phyloP scores from a whole-genome alignment of 2,329 filamentous ascomycete genomes.

The Fusarium heterosporum region DNA sequence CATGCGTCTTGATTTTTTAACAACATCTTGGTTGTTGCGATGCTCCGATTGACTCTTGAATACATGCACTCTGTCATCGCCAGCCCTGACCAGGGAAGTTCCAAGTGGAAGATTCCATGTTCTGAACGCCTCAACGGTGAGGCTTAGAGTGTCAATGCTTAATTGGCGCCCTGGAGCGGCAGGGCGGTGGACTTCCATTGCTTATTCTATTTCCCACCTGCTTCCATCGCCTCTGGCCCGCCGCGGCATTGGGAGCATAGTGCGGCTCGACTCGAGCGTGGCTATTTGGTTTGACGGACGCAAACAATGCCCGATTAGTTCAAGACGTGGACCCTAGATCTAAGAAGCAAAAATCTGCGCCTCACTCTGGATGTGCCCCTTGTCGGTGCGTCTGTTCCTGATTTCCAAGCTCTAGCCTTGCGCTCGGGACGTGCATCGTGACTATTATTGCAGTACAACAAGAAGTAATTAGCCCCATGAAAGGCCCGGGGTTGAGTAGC shows the following conservation, averaged over 20 bases:
- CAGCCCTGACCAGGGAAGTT: constrained; percentile 10
- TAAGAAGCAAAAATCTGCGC: constrained; percentile 14
- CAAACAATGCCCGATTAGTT: constrained; percentile 18
- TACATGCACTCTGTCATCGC: neutral
- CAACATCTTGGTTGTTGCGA: neutral
- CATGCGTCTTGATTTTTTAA: constrained; percentile 1
- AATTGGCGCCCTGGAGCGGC: constrained; percentile 16
- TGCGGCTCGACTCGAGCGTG: constrained; percentile 26
- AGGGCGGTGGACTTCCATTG: constrained; percentile 19
- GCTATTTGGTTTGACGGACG: constrained; percentile 25
- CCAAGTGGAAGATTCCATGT: neutral
- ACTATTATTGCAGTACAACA: neutral
- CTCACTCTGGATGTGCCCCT: constrained; percentile 1
- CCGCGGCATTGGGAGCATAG: constrained; percentile 13
- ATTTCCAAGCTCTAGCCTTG: neutral
- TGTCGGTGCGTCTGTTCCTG: constrained; percentile 6
- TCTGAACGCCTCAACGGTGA: constrained; percentile 32
- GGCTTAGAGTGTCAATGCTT: constrained; percentile 34
- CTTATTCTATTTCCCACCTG: neutral
- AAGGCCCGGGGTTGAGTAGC: constrained; percentile 6
- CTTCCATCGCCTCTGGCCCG: neutral
- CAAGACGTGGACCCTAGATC: constrained; percentile 14
- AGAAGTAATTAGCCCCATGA: constrained; percentile 7
- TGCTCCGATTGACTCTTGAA: neutral
- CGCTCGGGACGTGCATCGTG: neutral